A percentile compares a stretch with the other conserved stretches of the same genome.
Conservation (phyloP, 139 green algal genomes). For the Coelastrella sp. region DNA sequence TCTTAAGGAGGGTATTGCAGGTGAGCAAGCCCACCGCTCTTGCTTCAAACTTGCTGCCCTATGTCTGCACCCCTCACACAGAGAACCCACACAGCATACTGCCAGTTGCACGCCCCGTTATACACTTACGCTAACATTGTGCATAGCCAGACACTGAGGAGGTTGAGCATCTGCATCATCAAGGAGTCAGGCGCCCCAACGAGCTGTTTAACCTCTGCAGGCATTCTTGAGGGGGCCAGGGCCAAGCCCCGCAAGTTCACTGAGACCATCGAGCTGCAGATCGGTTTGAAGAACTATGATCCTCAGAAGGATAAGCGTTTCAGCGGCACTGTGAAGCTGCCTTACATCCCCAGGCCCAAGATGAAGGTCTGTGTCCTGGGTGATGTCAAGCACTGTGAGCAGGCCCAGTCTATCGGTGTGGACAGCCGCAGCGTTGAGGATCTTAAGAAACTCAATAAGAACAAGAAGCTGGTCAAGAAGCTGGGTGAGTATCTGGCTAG, state of each 20-base stretch:
- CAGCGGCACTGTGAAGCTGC: slow-evolving; percentile 97
- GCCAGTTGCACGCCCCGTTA: too few relatives aligned
- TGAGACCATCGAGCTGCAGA: slow-evolving; percentile 99
- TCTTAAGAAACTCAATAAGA: slow-evolving; percentile 99
- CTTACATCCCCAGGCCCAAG: slow-evolving; percentile 93
- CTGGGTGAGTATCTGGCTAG: slow-evolving; percentile 77
- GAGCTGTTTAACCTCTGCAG: too few relatives aligned
- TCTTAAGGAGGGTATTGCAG: slow-evolving; percentile 76
- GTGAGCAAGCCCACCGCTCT: slow-evolving; percentile 47
- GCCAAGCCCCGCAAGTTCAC: slow-evolving; percentile 98
- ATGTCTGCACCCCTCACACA: too few relatives aligned
- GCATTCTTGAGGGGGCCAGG: slow-evolving; percentile 81
- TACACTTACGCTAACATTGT: too few relatives aligned
- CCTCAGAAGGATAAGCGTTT: slow-evolving; percentile 99
- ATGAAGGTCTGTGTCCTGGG: slow-evolving; percentile 98
- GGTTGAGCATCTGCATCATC: background rate
- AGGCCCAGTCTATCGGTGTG: slow-evolving; percentile 87
- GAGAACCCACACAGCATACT: too few relatives aligned
- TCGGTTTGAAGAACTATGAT: slow-evolving; percentile 99
- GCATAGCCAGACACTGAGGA: too few relatives aligned
- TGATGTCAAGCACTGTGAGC: slow-evolving; percentile 98
- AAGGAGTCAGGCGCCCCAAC: too few relatives aligned
- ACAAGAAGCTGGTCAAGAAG: slow-evolving; percentile 99
- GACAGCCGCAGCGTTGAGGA: slow-evolving; percentile 95
- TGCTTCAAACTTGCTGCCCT: too few relatives aligned